Percentiles rank a stretch among this genome's conserved stretches.
These are phyloP conservation scores for Baorangia bicolor DNA, from an alignment of 768 basidiomycete genomes.

Conservation along the genomic window DNA sequence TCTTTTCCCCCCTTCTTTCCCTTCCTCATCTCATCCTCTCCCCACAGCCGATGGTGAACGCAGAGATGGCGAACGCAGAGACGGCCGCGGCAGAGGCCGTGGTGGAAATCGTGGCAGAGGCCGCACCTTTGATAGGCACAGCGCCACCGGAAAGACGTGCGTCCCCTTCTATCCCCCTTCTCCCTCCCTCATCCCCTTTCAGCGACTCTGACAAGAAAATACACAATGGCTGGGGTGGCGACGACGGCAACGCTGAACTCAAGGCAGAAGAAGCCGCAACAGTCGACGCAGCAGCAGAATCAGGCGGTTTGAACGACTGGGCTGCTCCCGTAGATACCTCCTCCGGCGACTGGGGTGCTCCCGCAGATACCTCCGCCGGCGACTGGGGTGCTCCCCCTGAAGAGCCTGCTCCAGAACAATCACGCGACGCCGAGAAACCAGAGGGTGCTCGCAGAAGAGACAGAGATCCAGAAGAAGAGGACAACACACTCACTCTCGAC, in stretches of 20 bases:
- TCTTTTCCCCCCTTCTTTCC: constrained; percentile 1
- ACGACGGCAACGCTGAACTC: constrained; percentile 82
- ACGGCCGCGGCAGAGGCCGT: constrained; percentile 46
- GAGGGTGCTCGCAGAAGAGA: constrained; percentile 45
- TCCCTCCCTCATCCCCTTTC: constrained; percentile 12
- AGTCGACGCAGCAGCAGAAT: constrained; percentile 64
- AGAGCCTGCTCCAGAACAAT: constrained; percentile 29
- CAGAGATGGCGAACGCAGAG: constrained; percentile 47
- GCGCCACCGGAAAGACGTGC: constrained; percentile 79
- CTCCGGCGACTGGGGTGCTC: constrained; percentile 37
- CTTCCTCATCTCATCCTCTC: constrained; percentile 3
- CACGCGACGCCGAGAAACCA: constrained; percentile 37
- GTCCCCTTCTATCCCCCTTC: constrained; percentile 27
- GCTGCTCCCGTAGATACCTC: constrained; percentile 20
- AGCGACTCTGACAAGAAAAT: constrained; percentile 96
- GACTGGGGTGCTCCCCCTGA: constrained; percentile 39
- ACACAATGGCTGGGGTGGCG: constrained; percentile 93
- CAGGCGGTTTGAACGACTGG: constrained; percentile 36
- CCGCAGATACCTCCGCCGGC: constrained; percentile 30
- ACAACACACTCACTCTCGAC: constrained; percentile 91
- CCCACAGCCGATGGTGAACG: constrained; percentile 42
- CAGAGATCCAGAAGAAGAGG: constrained; percentile 78
- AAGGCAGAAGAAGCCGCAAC: constrained; percentile 76
- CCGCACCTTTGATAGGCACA: constrained; percentile 83
- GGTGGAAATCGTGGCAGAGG: constrained; percentile 55